A percentile compares a stretch with the other conserved stretches of the same genome.
phyloP scores from a whole-genome alignment of 2,329 filamentous ascomycete species.

The Nemania abortiva region DNA sequence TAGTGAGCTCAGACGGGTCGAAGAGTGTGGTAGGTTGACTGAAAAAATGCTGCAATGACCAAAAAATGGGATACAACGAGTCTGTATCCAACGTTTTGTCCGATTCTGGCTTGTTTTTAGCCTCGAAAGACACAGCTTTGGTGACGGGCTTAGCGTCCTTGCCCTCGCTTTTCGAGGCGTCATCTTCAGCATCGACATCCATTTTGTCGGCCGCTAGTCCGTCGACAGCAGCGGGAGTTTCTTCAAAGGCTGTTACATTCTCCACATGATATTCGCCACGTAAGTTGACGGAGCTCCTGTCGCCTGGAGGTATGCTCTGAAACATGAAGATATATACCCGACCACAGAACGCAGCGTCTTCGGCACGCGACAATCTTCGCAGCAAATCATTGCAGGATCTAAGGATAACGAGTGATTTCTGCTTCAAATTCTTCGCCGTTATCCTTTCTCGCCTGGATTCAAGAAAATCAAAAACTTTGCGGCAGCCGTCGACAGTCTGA shows the following conservation, averaged over 20 bases:
- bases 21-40: slow-evolving; percentile 90
- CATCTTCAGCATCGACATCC: slow-evolving; percentile 71
- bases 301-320: slow-evolving; percentile 95
- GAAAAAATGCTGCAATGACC: slow-evolving; percentile 92
- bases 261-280: slow-evolving; percentile 96
- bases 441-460: slow-evolving; percentile 93
- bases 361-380: slow-evolving; percentile 91
- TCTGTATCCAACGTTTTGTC: slow-evolving; percentile 74
- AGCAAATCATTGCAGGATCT: slow-evolving; percentile 94
- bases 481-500: slow-evolving; percentile 92
- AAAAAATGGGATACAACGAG: slow-evolving; percentile 89
- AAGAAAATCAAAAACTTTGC: slow-evolving; percentile 92
- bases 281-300: slow-evolving; percentile 97
- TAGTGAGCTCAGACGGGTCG: slow-evolving; percentile 75
- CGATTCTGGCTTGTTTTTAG: slow-evolving; percentile 56
- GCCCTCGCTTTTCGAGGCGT: slow-evolving; percentile 52
- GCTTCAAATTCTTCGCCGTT: slow-evolving; percentile 81
- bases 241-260: slow-evolving; percentile 89
- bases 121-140: slow-evolving; percentile 60
- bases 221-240: slow-evolving; percentile 56
- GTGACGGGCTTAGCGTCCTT: slow-evolving; percentile 51
- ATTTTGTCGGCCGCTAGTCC: slow-evolving; percentile 64
- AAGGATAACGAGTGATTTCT: slow-evolving; percentile 90
- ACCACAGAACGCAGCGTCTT: slow-evolving; percentile 97
- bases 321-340: slow-evolving; percentile 99